A percentile compares a stretch with the other conserved stretches of the same genome.
phyloP scores from a whole-genome alignment of 768 basidiomycete species.

The Suillus occidentalis region DNA sequence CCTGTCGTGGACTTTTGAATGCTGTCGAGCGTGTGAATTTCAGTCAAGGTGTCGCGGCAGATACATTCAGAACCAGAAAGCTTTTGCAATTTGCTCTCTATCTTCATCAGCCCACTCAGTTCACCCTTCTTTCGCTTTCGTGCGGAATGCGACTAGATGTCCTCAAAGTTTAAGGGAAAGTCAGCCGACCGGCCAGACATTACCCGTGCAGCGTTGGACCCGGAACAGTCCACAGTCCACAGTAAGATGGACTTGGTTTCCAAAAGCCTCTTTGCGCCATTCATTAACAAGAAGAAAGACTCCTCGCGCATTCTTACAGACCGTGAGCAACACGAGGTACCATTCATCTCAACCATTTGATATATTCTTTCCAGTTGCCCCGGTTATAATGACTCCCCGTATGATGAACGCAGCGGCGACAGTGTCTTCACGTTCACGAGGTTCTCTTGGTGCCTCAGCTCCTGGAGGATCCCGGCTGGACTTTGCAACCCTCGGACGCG shows the following conservation, averaged over 20 bases:
- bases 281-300: slow-evolving; percentile 56
- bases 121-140: slow-evolving; percentile 8
- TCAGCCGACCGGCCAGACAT: slow-evolving; percentile 36
- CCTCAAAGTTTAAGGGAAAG: slow-evolving; percentile 15
- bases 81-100: not conserved
- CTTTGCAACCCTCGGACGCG: slow-evolving; percentile 79
- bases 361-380: slow-evolving; percentile 58
- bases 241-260: slow-evolving; percentile 64
- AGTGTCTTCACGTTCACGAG: slow-evolving; percentile 52
- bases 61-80: slow-evolving; percentile 1
- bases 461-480: slow-evolving; percentile 46
- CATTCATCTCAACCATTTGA: slow-evolving; percentile 5
- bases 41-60: not conserved
- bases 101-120: not conserved
- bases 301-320: slow-evolving; percentile 75
- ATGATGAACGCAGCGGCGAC: slow-evolving; percentile 74
- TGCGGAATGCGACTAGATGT: slow-evolving; percentile 23
- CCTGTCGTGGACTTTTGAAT: not conserved
- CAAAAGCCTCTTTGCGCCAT: slow-evolving; percentile 70
- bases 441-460: slow-evolving; percentile 30
- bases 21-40: not conserved
- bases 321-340: slow-evolving; percentile 44
- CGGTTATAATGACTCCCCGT: slow-evolving; percentile 86
- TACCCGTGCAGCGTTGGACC: slow-evolving; percentile 40
- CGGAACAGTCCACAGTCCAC: slow-evolving; percentile 34